Evolutionary conservation across 2,329 filamentous ascomycete species (phyloP), one percentile per base, ranked within the genome.

Genomic region (Pyricularia grisea): DNA sequence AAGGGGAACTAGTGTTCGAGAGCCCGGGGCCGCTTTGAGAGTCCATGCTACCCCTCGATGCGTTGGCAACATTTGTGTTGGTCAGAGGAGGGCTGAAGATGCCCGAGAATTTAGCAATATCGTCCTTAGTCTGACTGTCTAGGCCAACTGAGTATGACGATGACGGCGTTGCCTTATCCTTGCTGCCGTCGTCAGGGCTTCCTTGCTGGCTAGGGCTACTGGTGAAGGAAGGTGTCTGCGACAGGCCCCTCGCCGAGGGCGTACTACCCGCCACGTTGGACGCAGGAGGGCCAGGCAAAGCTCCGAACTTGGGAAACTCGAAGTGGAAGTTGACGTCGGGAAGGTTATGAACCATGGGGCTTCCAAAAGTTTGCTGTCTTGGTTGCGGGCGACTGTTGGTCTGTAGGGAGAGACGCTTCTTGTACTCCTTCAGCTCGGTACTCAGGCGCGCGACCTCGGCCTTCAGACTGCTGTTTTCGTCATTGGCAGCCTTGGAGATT

Each of bases 221-320:
- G n/a, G 70, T 71, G 23, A 70, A 67, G 14, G 69, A 70, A 9
- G 60, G 66, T 65, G 42, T 65, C 68, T 50, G 61, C 42, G 69
- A 64, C 70, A 67, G 68, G 42, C 42, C 42, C 42, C 42, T 50
- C 6, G 42, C 42, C 67, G 68, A 67, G 23, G 71, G 65, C 30
- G 68, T 42, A 31, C 69, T 73, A 66, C 71, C 71, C 10, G 66
- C 23, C 61, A 72, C 72, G 25, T 68, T 68, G 65, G 10, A 36
- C 20, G 68, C 42, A 1, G 77, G 73, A 9, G 83, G 81, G 5
- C 85, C 83, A 0, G 86, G 85, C 30, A 96, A 85, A 70, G 89
- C 86, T 65, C 95, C 95, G 75, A 99, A 98, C 76, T 92, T 94
- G 72, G 95, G 94, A 72, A 98, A 98, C 73, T 98, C 94, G 74